phyloP scores from a whole-genome alignment of 192 early-diverging fungal species.

The Kickxella alabastrina region DNA sequence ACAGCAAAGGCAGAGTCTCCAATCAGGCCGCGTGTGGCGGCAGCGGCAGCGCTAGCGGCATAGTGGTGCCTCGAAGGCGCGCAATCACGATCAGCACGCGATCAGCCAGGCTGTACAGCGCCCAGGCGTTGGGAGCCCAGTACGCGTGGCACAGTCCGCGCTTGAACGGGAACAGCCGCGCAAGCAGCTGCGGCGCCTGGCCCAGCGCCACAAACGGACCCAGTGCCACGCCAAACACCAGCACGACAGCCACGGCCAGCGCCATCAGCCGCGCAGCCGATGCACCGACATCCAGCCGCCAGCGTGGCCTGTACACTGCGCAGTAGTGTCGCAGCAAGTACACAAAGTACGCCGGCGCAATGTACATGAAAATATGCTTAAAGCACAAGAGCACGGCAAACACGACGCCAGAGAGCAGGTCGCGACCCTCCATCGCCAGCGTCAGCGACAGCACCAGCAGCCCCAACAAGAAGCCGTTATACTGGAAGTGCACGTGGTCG shows the following conservation, averaged over 20 bases:
- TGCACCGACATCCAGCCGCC: slow-evolving; percentile 1
- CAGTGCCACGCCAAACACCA: slow-evolving; percentile 76
- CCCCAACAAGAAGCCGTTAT: slow-evolving; percentile 92
- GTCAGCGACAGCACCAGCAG: slow-evolving; percentile 76
- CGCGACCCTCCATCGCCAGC: slow-evolving; percentile 61
- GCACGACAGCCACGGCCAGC: slow-evolving; percentile 61
- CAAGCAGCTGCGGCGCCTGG: slow-evolving; percentile 73
- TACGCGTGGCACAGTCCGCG: slow-evolving; percentile 94
- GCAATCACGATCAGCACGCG: slow-evolving; percentile 52
- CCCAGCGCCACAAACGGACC: slow-evolving; percentile 71
- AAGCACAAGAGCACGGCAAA: slow-evolving; percentile 93
- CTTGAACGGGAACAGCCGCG: slow-evolving; percentile 92
- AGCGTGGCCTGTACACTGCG: slow-evolving; percentile 21
- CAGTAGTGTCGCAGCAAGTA: slow-evolving; percentile 81
- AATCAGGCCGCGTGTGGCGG: slow-evolving; percentile 85
- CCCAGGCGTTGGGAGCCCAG: slow-evolving; percentile 99
- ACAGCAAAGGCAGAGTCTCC: slow-evolving; percentile 83
- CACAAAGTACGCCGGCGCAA: slow-evolving; percentile 90
- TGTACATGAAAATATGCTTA: slow-evolving; percentile 94
- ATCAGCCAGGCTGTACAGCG: slow-evolving; percentile 80
- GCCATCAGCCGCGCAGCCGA: slow-evolving; percentile 51
- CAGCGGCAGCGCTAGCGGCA: slow-evolving; percentile 12
- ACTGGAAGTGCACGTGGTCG: slow-evolving; percentile 97
- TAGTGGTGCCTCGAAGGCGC: background rate
- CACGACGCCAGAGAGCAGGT: slow-evolving; percentile 55